These are phyloP conservation scores for Ogataea chonburiensis DNA, from an alignment of 805 yeast species.

Conservation along the genomic window DNA sequence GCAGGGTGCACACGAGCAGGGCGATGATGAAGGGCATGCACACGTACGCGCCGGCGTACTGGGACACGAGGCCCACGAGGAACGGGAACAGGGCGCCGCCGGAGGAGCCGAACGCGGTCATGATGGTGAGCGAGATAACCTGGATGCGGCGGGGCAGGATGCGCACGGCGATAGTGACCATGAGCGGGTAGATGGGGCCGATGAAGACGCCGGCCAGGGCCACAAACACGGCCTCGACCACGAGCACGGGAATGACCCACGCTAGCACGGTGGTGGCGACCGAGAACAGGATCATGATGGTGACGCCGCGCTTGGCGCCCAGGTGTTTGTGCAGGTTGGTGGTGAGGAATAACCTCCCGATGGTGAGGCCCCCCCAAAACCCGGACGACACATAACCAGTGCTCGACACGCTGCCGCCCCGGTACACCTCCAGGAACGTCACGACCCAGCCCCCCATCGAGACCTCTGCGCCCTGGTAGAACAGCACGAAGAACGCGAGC, in stretches of 20 bases:
- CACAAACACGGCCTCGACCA: constrained; percentile 46
- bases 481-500: constrained; percentile 52
- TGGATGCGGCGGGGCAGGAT: constrained; percentile 52
- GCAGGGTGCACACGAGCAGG: constrained; percentile 35
- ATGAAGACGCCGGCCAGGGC: constrained; percentile 56
- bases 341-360: constrained; percentile 58
- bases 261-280: constrained; percentile 40
- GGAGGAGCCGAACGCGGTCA: constrained; percentile 54
- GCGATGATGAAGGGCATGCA: constrained; percentile 48
- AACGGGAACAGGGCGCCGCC: constrained; percentile 61
- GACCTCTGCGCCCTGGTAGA: constrained; percentile 70
- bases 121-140: constrained; percentile 48
- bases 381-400: constrained; percentile 68
- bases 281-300: constrained; percentile 36
- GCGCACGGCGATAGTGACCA: constrained; percentile 44
- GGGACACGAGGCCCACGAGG: constrained; percentile 48
- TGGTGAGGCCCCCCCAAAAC: constrained; percentile 69
- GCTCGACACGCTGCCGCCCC: constrained; percentile 43
- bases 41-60: constrained; percentile 45
- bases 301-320: constrained; percentile 48
- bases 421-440: constrained; percentile 56
- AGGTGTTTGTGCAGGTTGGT: constrained; percentile 36
- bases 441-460: constrained; percentile 71
- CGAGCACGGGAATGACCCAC: constrained; percentile 48
- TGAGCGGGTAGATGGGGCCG: constrained; percentile 65